Evolutionary conservation across 257 asterid species (phyloP).

Genomic region (Salvia splendens): DNA sequence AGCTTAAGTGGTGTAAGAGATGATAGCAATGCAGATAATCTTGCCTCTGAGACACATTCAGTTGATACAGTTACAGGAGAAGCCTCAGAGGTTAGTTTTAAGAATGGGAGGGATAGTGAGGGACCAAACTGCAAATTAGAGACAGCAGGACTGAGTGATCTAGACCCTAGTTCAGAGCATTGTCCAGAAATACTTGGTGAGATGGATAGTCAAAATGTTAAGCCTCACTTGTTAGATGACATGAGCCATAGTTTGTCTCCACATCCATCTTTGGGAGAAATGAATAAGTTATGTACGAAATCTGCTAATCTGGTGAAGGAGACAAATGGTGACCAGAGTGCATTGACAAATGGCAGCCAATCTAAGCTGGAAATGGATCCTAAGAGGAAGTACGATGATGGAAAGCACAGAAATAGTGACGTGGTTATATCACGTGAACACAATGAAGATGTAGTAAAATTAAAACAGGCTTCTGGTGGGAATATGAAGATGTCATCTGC

Average conservation of each 20-base stretch:
- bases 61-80: constrained; percentile 45
- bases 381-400: constrained; percentile 49
- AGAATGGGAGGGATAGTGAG: constrained; percentile 30
- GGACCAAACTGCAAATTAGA: constrained; percentile 39
- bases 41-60: constrained; percentile 42
- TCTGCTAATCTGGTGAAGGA: constrained; percentile 41
- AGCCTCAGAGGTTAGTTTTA: constrained; percentile 39
- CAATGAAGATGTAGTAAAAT: constrained; percentile 33
- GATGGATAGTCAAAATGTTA: constrained; percentile 36
- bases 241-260: constrained; percentile 40
- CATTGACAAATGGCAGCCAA: constrained; percentile 54
- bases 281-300: constrained; percentile 36
- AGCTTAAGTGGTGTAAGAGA: constrained; percentile 43
- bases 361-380: constrained; percentile 37
- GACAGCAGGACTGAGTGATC: constrained; percentile 41
- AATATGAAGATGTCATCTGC: constrained; percentile 41
- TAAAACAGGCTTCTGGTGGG: constrained; percentile 38
- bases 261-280: constrained; percentile 36
- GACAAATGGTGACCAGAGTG: constrained; percentile 41
- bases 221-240: constrained; percentile 36
- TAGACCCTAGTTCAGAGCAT: constrained; percentile 43
- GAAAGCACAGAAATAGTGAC: constrained; percentile 38
- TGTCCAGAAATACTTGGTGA: constrained; percentile 51
- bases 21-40: constrained; percentile 43
- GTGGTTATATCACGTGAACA: constrained; percentile 41